These are phyloP conservation scores for Sphaerosporella brunnea DNA, from an alignment of 495 filamentous ascomycete genomes.

Conservation along the genomic window DNA sequence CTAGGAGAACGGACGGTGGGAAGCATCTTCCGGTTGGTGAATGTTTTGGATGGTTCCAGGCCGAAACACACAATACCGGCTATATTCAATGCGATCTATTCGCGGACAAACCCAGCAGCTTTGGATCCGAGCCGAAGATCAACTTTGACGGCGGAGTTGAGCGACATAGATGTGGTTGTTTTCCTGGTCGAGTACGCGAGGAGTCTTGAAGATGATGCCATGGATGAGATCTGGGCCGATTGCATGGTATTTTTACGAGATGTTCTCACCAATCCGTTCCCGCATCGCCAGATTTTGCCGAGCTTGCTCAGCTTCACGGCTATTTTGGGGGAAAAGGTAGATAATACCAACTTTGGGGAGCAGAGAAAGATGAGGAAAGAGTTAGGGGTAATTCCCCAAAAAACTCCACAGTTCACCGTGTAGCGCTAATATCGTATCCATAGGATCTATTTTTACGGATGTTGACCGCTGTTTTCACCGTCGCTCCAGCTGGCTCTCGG, in stretches of 20 bases:
- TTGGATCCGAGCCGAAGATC: slow-evolving; percentile 68
- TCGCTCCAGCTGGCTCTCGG: slow-evolving; percentile 45
- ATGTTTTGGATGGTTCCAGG: slow-evolving; percentile 77
- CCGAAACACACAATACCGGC: slow-evolving; percentile 87
- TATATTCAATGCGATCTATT: slow-evolving; percentile 95
- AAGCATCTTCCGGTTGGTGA: slow-evolving; percentile 62
- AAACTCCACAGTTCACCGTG: neutral
- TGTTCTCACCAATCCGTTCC: slow-evolving; percentile 82
- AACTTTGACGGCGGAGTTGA: slow-evolving; percentile 63
- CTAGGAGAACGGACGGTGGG: slow-evolving; percentile 25
- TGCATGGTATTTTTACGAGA: slow-evolving; percentile 83
- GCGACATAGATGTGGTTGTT: slow-evolving; percentile 62
- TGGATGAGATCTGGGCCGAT: slow-evolving; percentile 96
- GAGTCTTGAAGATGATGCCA: slow-evolving; percentile 90
- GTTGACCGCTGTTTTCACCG: slow-evolving; percentile 80
- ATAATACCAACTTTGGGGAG: slow-evolving; percentile 95
- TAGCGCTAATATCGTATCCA: no score
- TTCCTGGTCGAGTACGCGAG: slow-evolving; percentile 80
- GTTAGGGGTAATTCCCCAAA: slow-evolving; percentile 48
- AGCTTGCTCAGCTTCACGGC: slow-evolving; percentile 75
- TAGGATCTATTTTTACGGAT: slow-evolving; percentile 80
- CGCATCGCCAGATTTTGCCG: slow-evolving; percentile 78
- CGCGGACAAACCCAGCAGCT: slow-evolving; percentile 66
- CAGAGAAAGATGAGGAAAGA: slow-evolving; percentile 87
- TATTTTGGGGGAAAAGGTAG: slow-evolving; percentile 78